Conservation (phyloP, 2,329 filamentous ascomycete species). For the Colletotrichum spaethianum region DNA sequence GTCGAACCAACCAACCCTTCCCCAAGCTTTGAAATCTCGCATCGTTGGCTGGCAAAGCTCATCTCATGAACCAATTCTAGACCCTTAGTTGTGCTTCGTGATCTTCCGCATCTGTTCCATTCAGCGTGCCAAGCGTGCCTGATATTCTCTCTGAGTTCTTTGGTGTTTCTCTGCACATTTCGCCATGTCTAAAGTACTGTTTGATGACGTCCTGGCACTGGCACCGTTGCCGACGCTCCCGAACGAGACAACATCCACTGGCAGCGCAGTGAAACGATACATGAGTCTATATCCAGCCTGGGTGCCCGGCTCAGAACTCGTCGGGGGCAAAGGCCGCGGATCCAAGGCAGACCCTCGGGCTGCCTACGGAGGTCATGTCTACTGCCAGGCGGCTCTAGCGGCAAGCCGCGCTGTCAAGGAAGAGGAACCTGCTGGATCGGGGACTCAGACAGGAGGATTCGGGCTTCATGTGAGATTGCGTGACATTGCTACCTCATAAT, state of each 20-base stretch:
- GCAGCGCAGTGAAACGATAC: conserved; percentile 25
- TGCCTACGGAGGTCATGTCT: conserved; percentile 57
- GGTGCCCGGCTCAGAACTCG: conserved; percentile 37
- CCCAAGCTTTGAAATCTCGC: conserved; percentile 7
- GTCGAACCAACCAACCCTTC: conserved; percentile 13
- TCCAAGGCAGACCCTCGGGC: conserved; percentile 41
- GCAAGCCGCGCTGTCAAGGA: conserved; percentile 50
- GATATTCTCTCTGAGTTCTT: background rate
- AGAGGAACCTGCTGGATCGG: conserved; percentile 18
- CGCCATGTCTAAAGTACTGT: conserved; percentile 33
- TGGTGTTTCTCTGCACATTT: background rate
- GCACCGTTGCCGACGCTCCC: conserved; percentile 13
- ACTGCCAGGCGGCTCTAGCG: conserved; percentile 54
- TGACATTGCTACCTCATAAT: background rate
- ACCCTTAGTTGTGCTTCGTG: background rate
- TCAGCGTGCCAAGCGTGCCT: background rate
- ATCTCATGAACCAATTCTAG: conserved; percentile 9
- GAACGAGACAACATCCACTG: background rate
- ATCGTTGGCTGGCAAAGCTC: conserved; percentile 3
- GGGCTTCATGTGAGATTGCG: conserved; percentile 55
- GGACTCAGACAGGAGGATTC: conserved; percentile 42
- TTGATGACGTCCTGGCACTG: conserved; percentile 36
- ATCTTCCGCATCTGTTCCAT: background rate
- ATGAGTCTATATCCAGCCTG: conserved; percentile 40
- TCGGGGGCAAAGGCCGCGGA: conserved; percentile 28